phyloP scores from a whole-genome alignment of 306 rosid genomes.

The Fragaria vesca region DNA sequence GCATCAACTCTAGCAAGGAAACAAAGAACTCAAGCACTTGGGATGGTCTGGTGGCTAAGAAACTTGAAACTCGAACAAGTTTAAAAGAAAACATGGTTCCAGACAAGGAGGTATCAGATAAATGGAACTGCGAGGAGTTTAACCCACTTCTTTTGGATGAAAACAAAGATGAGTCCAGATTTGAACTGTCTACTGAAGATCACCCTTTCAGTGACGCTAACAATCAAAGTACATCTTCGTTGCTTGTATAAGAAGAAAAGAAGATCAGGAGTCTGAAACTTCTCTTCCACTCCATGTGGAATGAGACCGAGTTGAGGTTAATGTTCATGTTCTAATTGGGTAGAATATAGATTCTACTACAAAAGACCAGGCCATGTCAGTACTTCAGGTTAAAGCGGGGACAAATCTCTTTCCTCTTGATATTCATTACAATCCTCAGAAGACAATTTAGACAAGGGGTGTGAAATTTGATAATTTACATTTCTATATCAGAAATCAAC shows the following conservation, averaged over 20 bases:
- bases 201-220: conserved; percentile 64
- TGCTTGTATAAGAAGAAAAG: conserved; percentile 38
- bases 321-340: neutral
- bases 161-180: conserved; percentile 27
- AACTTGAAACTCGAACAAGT: conserved; percentile 35
- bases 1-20: conserved; percentile 1
- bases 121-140: conserved; percentile 38
- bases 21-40: conserved; percentile 20
- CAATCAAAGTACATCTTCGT: conserved; percentile 40
- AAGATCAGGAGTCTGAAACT: neutral
- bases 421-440: neutral
- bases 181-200: conserved; percentile 33
- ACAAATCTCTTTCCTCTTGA: neutral
- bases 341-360: neutral
- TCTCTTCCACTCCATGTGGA: neutral
- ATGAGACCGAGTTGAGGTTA: neutral
- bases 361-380: neutral
- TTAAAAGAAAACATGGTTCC: conserved; percentile 65
- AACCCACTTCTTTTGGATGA: conserved; percentile 49
- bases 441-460: neutral
- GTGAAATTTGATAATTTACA: neutral
- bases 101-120: conserved; percentile 44
- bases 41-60: conserved; percentile 31
- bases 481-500: neutral
- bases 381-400: neutral